Base-by-base conservation (phyloP, 257 asterid genomes). In the Primulina tabacum region DNA sequence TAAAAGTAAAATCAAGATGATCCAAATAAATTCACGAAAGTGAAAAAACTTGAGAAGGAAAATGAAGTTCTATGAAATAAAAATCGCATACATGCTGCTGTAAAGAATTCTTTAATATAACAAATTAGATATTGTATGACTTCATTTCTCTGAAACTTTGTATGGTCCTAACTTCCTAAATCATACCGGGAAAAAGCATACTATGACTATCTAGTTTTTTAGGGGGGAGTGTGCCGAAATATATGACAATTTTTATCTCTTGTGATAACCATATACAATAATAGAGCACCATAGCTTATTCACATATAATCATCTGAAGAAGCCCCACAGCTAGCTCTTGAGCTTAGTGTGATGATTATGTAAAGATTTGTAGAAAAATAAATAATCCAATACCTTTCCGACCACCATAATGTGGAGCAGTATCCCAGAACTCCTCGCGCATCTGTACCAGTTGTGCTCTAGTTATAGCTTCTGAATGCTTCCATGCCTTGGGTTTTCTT, bases 391-490 rank as follows among this genome's bases (percentile, higher is more conserved):
- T 71, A 88, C 95, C 95, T 84, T 86, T 81, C 76, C 87, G 72
- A 30, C 95, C 95, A 71, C 95, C 95, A 74, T 86, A 88, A 71
- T 86, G 95, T 16, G 94, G 94, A 28, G 90, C 90, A 75, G 94
- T 87, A 74, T 87, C 94, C 94, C 94, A 87, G 74, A 87, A 87
- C 77, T 87, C 95, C 60, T 86, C 95, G 1, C 95, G 90, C 87
- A 88, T 76, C 77, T 73, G 79, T 59, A 63, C 64, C 24, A 88
- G 84, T 65, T 88, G 92, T 40, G 78, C 92, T 72, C 82, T 75
- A 32, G 95, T 84, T 82, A 88, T 84, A 32, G 85, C 75, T 61
- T 86, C 88, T 26, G 90, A 60, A 70, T 88, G 90, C 78, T 81
- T 88, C 92, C 95, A 88, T 47, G 92, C 80, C 84, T 86, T 88